Evolutionary conservation across 192 early-diverging fungal species (phyloP).

Genomic region (Linnemannia hyalina): DNA sequence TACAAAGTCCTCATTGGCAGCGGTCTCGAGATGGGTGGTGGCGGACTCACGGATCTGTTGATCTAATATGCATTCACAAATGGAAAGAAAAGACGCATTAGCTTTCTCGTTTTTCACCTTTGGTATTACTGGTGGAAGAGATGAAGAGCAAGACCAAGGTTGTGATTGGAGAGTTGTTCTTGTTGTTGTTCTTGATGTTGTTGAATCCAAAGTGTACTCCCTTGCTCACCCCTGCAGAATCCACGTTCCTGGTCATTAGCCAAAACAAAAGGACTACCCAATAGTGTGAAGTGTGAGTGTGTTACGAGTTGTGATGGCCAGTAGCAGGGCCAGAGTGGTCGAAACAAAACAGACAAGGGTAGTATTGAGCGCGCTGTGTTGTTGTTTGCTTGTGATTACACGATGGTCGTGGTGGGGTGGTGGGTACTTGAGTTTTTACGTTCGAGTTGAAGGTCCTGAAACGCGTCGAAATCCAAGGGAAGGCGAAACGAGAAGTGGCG

Average conservation of each 20-base stretch:
- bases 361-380: not conserved
- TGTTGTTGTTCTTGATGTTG: not conserved
- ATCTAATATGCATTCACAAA: constrained; percentile 60
- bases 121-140: not conserved
- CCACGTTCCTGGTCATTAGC: not conserved
- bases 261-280: not conserved
- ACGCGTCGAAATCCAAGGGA: not conserved
- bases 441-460: not conserved
- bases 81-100: not conserved
- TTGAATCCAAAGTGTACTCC: not conserved
- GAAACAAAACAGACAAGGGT: not conserved
- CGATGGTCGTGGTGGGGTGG: not conserved
- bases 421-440: not conserved
- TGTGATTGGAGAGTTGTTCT: not conserved
- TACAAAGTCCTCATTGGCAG: constrained; percentile 88
- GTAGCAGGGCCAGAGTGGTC: not conserved
- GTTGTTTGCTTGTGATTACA: not conserved
- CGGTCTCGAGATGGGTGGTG: constrained; percentile 78
- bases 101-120: not conserved
- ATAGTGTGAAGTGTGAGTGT: not conserved
- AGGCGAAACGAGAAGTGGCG: not conserved
- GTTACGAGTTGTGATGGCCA: not conserved
- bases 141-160: not conserved
- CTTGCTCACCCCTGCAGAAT: not conserved
- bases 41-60: constrained; percentile 85